Evolutionary conservation across 1,284 basidiomycete species (phyloP).

Genomic region (Inonotus obliquus): DNA sequence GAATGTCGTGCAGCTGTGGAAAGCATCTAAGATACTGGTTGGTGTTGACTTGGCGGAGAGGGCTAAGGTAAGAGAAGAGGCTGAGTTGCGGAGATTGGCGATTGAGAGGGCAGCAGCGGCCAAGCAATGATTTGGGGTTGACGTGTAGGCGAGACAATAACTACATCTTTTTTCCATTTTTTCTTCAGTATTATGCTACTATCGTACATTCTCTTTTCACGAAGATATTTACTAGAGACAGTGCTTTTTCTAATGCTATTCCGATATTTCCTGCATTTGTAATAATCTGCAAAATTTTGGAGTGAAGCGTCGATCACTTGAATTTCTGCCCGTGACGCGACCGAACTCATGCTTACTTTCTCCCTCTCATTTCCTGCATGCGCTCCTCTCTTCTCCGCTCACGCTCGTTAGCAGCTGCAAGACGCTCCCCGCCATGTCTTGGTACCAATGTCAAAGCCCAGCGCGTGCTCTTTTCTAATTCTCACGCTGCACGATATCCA

Average conservation of each 20-base stretch:
- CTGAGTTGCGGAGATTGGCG: slow-evolving; percentile 23
- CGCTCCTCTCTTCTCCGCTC: slow-evolving; percentile 52
- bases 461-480: slow-evolving; percentile 32
- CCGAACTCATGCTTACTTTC: background rate
- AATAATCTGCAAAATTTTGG: background rate
- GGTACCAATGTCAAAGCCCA: slow-evolving; percentile 18
- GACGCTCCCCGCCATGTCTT: slow-evolving; percentile 24
- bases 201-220: background rate
- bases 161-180: slow-evolving; percentile 1
- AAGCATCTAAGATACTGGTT: slow-evolving; percentile 93
- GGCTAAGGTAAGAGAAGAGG: slow-evolving; percentile 57
- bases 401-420: slow-evolving; percentile 38
- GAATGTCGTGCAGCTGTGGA: slow-evolving; percentile 97
- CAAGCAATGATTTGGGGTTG: background rate
- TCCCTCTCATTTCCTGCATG: slow-evolving; percentile 36
- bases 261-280: background rate
- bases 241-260: background rate
- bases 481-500: slow-evolving; percentile 29
- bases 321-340: background rate
- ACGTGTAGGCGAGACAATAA: background rate
- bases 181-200: slow-evolving; percentile 1
- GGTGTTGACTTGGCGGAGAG: slow-evolving; percentile 86
- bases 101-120: slow-evolving; percentile 10
- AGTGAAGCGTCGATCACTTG: slow-evolving; percentile 5
- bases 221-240: background rate